Conservation (phyloP, 441 rosid species). For the Populus hybrid region DNA sequence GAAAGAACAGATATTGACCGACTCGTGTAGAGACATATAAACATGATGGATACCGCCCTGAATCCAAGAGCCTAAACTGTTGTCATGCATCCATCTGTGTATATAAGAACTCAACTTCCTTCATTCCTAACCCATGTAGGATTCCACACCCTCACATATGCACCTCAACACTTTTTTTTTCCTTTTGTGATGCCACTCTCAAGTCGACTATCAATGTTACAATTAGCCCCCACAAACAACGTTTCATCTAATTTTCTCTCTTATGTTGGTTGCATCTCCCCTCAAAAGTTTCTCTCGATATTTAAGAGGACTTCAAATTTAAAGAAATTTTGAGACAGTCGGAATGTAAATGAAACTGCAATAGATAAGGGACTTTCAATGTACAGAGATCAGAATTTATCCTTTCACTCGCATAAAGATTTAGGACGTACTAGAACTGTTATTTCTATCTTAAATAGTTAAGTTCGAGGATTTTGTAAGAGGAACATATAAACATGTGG, state of each 20-base stretch:
- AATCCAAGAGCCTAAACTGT: background rate
- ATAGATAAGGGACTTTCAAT: background rate
- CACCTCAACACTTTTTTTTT: background rate
- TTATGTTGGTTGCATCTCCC: background rate
- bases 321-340: background rate
- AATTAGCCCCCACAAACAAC: background rate
- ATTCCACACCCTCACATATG: background rate
- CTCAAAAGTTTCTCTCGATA: background rate
- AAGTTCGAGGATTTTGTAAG: background rate
- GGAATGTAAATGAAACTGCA: background rate
- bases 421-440: too few relatives aligned
- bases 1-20: background rate
- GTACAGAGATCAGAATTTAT: too few relatives aligned
- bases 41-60: background rate
- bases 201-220: too few relatives aligned
- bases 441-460: background rate
- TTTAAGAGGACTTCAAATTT: background rate
- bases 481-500: background rate
- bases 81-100: background rate
- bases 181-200: background rate
- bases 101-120: background rate
- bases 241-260: background rate
- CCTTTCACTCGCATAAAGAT: too few relatives aligned
- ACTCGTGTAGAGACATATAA: background rate
- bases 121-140: background rate